Conservation (phyloP, 176 grass and related monocot species). For the Zizania latifolia region DNA sequence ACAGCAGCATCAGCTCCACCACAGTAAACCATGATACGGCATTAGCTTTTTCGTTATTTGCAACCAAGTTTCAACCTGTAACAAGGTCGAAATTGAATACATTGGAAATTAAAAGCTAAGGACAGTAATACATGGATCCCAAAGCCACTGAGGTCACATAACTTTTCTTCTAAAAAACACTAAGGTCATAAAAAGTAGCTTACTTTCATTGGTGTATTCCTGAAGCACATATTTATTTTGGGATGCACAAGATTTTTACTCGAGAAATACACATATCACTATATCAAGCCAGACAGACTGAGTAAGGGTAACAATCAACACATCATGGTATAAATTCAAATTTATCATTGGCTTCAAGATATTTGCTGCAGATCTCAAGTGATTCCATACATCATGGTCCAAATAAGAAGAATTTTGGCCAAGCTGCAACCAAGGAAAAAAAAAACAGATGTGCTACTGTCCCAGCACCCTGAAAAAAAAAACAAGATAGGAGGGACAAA, state of each 20-base stretch:
- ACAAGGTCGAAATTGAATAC: constrained; percentile 18
- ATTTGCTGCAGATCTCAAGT: background rate
- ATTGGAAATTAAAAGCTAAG: background rate
- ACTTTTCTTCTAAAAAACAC: background rate
- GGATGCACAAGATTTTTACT: background rate
- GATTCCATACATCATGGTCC: background rate
- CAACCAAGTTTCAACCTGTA: constrained; percentile 75
- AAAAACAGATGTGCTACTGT: constrained; percentile 71
- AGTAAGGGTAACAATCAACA: background rate
- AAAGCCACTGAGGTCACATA: background rate
- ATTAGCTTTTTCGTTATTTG: constrained; percentile 72
- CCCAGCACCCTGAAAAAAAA: constrained; percentile 66
- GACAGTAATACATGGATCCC: background rate
- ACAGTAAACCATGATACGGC: constrained; percentile 90
- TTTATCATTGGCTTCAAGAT: background rate
- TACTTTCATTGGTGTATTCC: background rate
- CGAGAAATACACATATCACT: background rate
- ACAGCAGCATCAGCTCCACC: constrained; percentile 54
- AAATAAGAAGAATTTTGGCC: too few relatives aligned
- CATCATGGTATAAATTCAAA: background rate
- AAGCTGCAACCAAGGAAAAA: constrained; percentile 71
- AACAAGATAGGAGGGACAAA: constrained; percentile 3
- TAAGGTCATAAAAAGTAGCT: background rate
- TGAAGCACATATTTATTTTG: background rate
- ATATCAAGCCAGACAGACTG: background rate